Evolutionary conservation across 345 rosid genomes (phyloP).

Genomic region (Acer yangbiense): DNA sequence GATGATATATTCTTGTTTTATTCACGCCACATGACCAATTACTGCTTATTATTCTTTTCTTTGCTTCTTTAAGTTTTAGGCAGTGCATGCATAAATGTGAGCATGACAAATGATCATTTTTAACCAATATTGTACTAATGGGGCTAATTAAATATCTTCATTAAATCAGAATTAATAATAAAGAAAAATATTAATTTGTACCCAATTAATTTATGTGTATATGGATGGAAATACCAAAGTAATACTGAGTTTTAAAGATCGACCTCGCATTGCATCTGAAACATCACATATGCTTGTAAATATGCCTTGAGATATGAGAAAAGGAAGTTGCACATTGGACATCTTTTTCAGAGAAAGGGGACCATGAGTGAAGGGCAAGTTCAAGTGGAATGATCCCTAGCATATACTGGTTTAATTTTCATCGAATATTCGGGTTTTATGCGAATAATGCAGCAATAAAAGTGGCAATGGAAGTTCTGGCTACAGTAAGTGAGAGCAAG

Average conservation of each 20-base stretch:
- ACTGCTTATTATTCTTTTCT: neutral
- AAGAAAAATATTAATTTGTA: too few relatives aligned
- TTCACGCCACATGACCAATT: neutral
- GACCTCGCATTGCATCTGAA: too few relatives aligned
- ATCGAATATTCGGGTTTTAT: constrained; percentile 38
- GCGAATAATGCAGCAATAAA: constrained; percentile 34
- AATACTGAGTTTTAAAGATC: too few relatives aligned
- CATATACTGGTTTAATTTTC: constrained; percentile 24
- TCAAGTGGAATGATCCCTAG: constrained; percentile 39
- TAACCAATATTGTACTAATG: too few relatives aligned
- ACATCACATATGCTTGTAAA: neutral
- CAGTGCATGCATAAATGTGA: neutral
- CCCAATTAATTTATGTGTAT: too few relatives aligned
- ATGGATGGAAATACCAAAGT: too few relatives aligned
- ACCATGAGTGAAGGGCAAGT: constrained; percentile 30
- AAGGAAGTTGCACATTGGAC: constrained; percentile 7
- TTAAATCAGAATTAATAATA: too few relatives aligned
- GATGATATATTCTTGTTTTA: neutral
- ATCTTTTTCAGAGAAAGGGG: constrained; percentile 33
- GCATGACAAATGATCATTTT: too few relatives aligned
- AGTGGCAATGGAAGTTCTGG: constrained; percentile 1
- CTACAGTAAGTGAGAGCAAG: neutral
- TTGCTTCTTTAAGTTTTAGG: neutral
- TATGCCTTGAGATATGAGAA: neutral
- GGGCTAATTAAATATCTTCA: too few relatives aligned